Base-by-base conservation (phyloP, 169 alveolate species). In the Plasmodium yoelii region DNA sequence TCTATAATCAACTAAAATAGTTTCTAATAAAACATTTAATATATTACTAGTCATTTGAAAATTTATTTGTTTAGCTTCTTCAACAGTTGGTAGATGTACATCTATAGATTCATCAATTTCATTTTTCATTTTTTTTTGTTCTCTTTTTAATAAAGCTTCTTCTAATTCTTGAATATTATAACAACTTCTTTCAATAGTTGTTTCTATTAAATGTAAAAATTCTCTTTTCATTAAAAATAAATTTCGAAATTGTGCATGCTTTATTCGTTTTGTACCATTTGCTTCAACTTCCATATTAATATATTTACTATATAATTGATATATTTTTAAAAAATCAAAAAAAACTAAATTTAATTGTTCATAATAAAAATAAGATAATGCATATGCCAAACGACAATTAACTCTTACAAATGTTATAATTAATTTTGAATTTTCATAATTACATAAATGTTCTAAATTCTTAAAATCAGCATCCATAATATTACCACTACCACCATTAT, bases 191-290 rank as follows among this genome's bases (percentile, higher is more conserved):
- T 73, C 93, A 44, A 82, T 92, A 65, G 93, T 92, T 0, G 96
- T 94, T 82, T 94, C 96, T 59, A 92, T 67, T 51, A 94, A 74
- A 75, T 94, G 96, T 47, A 94, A 28, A n/a, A 94, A 90, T 13
- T 94, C 88, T 34, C 96, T 70, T 65, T 88, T 92, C 73, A 90
- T 92, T 61, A 92, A 88, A 82, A 82, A 82, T 47, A 82, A 82
- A 68, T 82, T 82, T 49, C 90, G 67, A 34, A 82, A 82, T 49
- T 82, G 90, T 39, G 90, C 90, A 82, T 82, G 90, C 10, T 15
- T 82, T 55, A 82, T 82, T 44, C 90, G 75, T 56, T 82, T 82
- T 10, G 90, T 82, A n/a, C 95, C 95, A 44, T 93, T 87, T 34
- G 90, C 73, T 34, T 93, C 88, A 39, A 94, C 94, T 91, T 95